These are phyloP conservation scores for Silybum marianum DNA, from an alignment of 129 eudicot genomes.

Conservation along the genomic window DNA sequence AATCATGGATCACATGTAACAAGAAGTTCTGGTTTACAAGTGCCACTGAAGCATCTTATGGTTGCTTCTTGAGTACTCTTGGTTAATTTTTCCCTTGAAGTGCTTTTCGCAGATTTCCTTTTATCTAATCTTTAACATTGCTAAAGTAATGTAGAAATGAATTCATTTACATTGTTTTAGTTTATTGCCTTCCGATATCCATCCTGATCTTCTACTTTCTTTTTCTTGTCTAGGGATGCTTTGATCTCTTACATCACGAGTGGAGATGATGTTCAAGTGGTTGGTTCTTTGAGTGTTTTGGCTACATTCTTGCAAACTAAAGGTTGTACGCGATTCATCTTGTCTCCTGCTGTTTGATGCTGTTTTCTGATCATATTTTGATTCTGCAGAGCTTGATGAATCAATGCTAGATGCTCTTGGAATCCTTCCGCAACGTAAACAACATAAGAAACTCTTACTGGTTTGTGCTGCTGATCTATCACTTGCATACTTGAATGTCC, in stretches of 20 bases:
- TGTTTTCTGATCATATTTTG: conserved; percentile 20
- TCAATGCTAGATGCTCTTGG: conserved; percentile 97
- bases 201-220: conserved; percentile 2
- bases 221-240: conserved; percentile 62
- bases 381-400: conserved; percentile 82
- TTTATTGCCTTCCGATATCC: not conserved
- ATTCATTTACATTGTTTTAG: not conserved
- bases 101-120: not conserved
- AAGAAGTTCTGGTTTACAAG: too few relatives aligned
- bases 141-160: not conserved
- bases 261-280: conserved; percentile 83
- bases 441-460: conserved; percentile 89
- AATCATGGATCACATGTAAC: too few relatives aligned
- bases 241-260: conserved; percentile 68
- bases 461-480: conserved; percentile 46
- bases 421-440: conserved; percentile 92
- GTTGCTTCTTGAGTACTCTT: too few relatives aligned
- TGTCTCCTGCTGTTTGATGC: not conserved
- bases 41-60: too few relatives aligned
- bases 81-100: not conserved
- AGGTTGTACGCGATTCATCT: conserved; percentile 50
- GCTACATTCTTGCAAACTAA: conserved; percentile 86
- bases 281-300: conserved; percentile 80
- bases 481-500: conserved; percentile 6
- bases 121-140: not conserved